Evolutionary conservation across 768 basidiomycete genomes (phyloP), one percentile per base, ranked within the genome.

Genomic region (Podaxis rugospora): DNA sequence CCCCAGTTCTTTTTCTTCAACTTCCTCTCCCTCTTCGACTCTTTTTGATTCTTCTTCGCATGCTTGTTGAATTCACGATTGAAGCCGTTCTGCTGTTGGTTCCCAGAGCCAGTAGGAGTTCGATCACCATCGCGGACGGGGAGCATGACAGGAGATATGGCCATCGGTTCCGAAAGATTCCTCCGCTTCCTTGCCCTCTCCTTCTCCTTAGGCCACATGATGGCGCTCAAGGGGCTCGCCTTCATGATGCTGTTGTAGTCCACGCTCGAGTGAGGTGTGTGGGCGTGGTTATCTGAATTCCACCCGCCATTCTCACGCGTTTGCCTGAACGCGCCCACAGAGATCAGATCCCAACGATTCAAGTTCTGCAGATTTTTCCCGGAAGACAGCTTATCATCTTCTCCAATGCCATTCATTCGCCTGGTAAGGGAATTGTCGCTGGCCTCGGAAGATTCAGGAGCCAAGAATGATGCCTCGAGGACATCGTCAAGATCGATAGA

Each of bases 401-500:
- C 62, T 53, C 14, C 23, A 51, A 32, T 16, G 21, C 46, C 52
- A 16, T 21, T 47, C 13, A 23, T 25, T 44, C 52, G 53, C 18
- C 55, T 60, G 25, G 39, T 23, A 32, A 44, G 44, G 23, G 46
- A 42, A 40, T 14, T 51, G 16, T 52, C 42, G 53, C 46, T 49
- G 18, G 49, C 46, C 7, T 63, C 61, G 47, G 70, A 70, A 16
- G 75, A 79, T 64, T 87, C 87, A 0, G 81, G 78, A 65, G 85
- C 86, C 18, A 92, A 75, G 71, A 89, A 84, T 0, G 90, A 86
- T 0, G 86, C 79, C 59, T 93, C 89, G 37, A 93, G 77, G 16
- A 93, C 90, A 65, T 93, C 91, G 66, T 90, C 84, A 21, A 93
- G 79, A 62, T 83, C 80, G 47, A 89, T 83, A 10, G 83, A 76